A percentile compares a stretch with the other conserved stretches of the same genome.
Evolutionary conservation across 805 yeast species (phyloP).

Genomic region (Ogataea corticis): DNA sequence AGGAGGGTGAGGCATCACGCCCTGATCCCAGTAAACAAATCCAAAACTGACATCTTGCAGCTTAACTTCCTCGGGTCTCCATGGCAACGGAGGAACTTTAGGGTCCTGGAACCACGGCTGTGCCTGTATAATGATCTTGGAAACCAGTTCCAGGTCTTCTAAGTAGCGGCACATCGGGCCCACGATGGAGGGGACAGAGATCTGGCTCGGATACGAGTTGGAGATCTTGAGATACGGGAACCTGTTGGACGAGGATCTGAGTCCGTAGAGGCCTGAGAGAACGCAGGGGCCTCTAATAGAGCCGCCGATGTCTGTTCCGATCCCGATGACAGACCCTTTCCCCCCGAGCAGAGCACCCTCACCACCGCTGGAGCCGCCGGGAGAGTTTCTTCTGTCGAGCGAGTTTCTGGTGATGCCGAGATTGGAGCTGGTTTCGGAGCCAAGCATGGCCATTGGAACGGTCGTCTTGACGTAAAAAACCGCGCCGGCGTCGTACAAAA

Average conservation of each 20-base stretch:
- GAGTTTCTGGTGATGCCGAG: constrained; percentile 40
- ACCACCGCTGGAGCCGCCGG: constrained; percentile 50
- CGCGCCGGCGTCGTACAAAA: constrained; percentile 40
- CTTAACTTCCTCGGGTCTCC: constrained; percentile 33
- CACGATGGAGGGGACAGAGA: constrained; percentile 33
- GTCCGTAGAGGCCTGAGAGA: constrained; percentile 36
- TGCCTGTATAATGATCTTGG: constrained; percentile 37
- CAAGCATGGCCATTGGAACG: constrained; percentile 46
- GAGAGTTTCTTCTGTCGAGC: constrained; percentile 36
- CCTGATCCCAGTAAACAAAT: constrained; percentile 43
- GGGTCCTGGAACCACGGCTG: constrained; percentile 53
- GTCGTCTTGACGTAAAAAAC: constrained; percentile 45
- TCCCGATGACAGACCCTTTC: constrained; percentile 35
- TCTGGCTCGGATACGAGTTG: constrained; percentile 36
- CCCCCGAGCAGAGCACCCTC: constrained; percentile 40
- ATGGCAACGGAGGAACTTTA: constrained; percentile 48
- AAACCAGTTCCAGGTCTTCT: constrained; percentile 37
- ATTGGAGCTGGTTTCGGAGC: constrained; percentile 41
- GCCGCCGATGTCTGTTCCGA: constrained; percentile 44
- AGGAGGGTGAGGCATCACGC: constrained; percentile 57
- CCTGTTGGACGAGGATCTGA: constrained; percentile 37
- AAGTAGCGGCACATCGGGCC: constrained; percentile 35
- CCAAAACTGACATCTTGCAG: constrained; percentile 44
- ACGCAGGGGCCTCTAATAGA: constrained; percentile 37
- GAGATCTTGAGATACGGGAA: constrained; percentile 32